These are phyloP conservation scores for Leccinum rimulosum DNA, from an alignment of 768 basidiomycete genomes.

Conservation along the genomic window DNA sequence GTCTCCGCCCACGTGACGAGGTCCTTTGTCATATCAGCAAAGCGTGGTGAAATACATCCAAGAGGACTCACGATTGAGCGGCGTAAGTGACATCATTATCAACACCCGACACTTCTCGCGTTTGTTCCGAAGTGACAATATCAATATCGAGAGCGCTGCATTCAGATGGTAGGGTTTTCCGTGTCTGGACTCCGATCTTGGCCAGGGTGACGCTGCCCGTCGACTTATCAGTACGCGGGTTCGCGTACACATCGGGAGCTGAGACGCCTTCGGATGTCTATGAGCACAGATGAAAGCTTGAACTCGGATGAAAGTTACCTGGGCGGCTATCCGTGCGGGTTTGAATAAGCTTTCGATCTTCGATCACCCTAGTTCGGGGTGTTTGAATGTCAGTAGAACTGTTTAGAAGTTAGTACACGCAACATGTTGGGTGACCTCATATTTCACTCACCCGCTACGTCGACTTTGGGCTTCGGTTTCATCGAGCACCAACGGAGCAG, in stretches of 20 bases:
- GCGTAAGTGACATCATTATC: neutral
- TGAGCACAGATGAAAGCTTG: neutral
- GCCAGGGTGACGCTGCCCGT: neutral
- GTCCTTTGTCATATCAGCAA: neutral
- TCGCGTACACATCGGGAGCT: neutral
- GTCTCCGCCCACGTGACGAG: neutral
- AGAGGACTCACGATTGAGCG: conserved; percentile 4
- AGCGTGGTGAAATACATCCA: neutral
- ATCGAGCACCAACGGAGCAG: neutral
- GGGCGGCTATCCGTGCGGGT: neutral
- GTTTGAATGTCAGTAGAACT: neutral
- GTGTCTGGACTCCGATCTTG: neutral
- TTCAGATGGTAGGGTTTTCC: neutral
- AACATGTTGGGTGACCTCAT: neutral
- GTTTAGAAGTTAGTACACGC: neutral
- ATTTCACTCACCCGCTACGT: conserved; percentile 1
- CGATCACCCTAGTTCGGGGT: neutral
- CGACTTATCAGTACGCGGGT: neutral
- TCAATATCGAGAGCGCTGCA: neutral
- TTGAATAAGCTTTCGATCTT: neutral
- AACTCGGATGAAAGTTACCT: neutral
- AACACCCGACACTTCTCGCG: neutral
- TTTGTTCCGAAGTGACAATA: neutral
- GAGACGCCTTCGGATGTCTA: neutral
- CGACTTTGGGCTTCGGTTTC: neutral